Evolutionary conservation across 176 grass and related monocot genomes (phyloP).

Genomic region (Poa annua): DNA sequence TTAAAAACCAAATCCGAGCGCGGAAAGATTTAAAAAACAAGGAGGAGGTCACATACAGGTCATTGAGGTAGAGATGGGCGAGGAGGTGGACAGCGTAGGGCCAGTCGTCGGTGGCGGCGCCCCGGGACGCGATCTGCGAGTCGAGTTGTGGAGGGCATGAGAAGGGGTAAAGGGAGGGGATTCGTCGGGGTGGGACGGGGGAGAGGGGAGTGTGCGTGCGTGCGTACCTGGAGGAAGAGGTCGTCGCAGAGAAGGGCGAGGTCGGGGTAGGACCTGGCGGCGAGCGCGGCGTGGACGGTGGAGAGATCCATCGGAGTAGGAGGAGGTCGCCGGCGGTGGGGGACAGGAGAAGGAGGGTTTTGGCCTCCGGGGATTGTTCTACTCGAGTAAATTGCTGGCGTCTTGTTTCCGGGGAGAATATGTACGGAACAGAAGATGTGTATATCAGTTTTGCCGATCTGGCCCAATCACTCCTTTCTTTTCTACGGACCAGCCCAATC

Average conservation of each 20-base stretch:
- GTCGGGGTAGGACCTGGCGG: conserved; percentile 54
- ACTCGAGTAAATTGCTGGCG: neutral
- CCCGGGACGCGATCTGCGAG: conserved; percentile 61
- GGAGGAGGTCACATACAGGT: conserved; percentile 51
- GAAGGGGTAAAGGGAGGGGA: neutral
- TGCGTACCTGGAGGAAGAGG: conserved; percentile 60
- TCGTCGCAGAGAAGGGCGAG: conserved; percentile 74
- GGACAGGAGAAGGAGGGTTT: neutral
- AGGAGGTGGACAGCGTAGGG: conserved; percentile 89
- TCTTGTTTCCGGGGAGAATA: neutral
- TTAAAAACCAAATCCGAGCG: conserved; percentile 8
- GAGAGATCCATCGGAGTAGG: conserved; percentile 67
- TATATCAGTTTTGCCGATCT: neutral
- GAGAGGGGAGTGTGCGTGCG: neutral
- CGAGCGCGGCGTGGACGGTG: conserved; percentile 56
- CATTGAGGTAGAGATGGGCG: conserved; percentile 71
- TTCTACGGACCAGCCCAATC: neutral
- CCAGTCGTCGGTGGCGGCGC: conserved; percentile 72
- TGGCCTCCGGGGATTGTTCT: neutral
- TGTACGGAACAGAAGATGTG: neutral
- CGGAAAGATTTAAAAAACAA: too few species aligned
- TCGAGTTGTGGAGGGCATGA: neutral
- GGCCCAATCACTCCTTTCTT: neutral
- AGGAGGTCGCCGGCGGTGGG: conserved; percentile 22
- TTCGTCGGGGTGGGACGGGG: neutral